Evolutionary conservation across 2,329 filamentous ascomycete species (phyloP), one percentile per base, ranked within the genome.

Genomic region (Pyrenophora tritici-repentis): DNA sequence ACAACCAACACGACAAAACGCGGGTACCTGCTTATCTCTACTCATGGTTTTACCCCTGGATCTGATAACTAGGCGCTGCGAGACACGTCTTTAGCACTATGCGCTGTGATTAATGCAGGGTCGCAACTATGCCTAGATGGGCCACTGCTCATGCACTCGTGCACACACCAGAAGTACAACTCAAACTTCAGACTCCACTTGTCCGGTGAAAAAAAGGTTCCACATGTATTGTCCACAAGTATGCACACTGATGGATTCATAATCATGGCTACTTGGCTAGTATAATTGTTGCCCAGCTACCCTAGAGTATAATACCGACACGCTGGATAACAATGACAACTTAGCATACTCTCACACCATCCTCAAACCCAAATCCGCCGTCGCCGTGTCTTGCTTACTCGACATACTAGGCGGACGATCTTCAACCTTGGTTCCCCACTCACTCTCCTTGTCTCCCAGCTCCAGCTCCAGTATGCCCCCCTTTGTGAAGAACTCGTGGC

Each of bases 401-500:
- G 55, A 55, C 44, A 57, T 50, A 47, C 59, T 63, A 9, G 55
- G 59, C 35, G 64, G 64, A 31, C 59, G 53, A 66, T 79, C 76
- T 50, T 75, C 73, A 37, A 56, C 58, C 37, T 49, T 64, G 4
- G 75, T 77, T 3, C 77, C 77, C 77, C 77, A 79, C 9, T 53
- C 55, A 63, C 76, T 77, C 60, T 79, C 77, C 34, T 55, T 68
- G 13, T 61, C 58, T 2, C 76, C 77, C 17, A 79, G 53, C 14
- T 65, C 71, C 47, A 79, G 61, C 41, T 78, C 77, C 48, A 79
- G 52, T 36, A 72, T 70, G 43, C 75, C 70, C 0, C 77, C 76
- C n/a, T 75, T 49, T 31, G 73, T 63, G 51, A 79, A 79, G 56
- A 79, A 79, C 38, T 67, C 65, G 62, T 79, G 77, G 4, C 65